These are phyloP conservation scores for Cladophialophora exuberans DNA, from an alignment of 2,329 filamentous ascomycete species.

Conservation along the genomic window DNA sequence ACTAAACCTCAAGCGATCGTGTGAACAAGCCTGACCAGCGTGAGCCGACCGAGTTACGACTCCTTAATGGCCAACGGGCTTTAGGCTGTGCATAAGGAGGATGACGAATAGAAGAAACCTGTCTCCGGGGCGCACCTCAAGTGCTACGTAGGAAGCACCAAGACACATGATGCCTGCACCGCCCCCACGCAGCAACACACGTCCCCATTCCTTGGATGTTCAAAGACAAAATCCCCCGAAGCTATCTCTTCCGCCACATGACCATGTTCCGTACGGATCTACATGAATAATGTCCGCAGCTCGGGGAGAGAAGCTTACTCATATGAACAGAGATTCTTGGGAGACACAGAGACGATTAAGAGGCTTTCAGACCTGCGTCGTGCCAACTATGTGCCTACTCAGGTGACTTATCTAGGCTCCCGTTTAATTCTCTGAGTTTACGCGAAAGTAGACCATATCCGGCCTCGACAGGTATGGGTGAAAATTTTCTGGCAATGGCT, in stretches of 20 bases:
- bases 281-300: too few species aligned
- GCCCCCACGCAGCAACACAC: constrained; percentile 1
- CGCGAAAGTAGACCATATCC: constrained; percentile 31
- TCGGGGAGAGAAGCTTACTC: too few species aligned
- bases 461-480: constrained; percentile 26
- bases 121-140: too few species aligned
- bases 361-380: constrained; percentile 3
- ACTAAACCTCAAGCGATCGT: constrained; percentile 8
- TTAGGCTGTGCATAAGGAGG: constrained; percentile 22
- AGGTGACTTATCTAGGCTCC: neutral
- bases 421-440: constrained; percentile 29
- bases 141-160: too few species aligned
- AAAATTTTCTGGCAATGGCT: constrained; percentile 20
- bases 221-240: neutral
- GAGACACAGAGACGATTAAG: too few species aligned
- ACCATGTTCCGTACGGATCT: too few species aligned
- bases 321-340: too few species aligned
- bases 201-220: neutral
- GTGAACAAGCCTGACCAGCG: constrained; percentile 13
- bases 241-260: constrained; percentile 10
- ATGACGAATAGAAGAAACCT: constrained; percentile 16
- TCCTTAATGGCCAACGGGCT: constrained; percentile 7
- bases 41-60: neutral
- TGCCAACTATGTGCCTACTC: neutral
- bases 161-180: constrained; percentile 10